Evolutionary conservation across 257 asterid genomes (phyloP), one percentile per base, ranked within the genome.

Genomic region (Echites panduratus): DNA sequence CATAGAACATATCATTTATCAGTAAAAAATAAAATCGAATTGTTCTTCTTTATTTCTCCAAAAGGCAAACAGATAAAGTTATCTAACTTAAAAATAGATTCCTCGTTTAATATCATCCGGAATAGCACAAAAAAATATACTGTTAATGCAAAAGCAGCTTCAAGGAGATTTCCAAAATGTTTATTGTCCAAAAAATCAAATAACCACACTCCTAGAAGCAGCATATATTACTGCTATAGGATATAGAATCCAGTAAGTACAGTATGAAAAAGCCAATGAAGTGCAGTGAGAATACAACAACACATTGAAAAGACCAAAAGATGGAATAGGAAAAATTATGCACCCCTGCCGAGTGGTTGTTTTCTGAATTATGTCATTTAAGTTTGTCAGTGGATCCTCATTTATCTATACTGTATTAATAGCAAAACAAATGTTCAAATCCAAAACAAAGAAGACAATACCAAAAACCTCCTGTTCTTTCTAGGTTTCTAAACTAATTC

Each of bases 1-100:
- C 40, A 22, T 45, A 68, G 82, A 54, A 52, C 20, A 43, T 4
- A 24, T 40, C 43, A 41, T 66, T 70, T 45, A 45, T 76, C 14
- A 32, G 38, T 32, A 32, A 32, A 32, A 32, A 32, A 32, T 32
- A 32, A 32, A 32, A 32, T 32, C 3, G 38, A 32, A 32, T 32
- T 32, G 38, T 32, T 32, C n/a, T 8, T 48, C 53, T 38, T 52
- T 14, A 4, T 2, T 27, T 0, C 3, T 1, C 1, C 0, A 44
- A 54, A 12, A 48, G 24, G 61, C 19, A 26, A n/a, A 1, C 49
- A 59, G 11, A 48, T 7, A 43, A 56, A 27, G n/a, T 14, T n/a
- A 45, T 50, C 57, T 43, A 71, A 44, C 52, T 71, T 59, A 29
- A 20, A 35, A 40, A n/a, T 9, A 29, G 68, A 38, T 38, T 40